phyloP scores from a whole-genome alignment of 2,329 filamentous ascomycete species.

The Purpureocillium lavendulum region DNA sequence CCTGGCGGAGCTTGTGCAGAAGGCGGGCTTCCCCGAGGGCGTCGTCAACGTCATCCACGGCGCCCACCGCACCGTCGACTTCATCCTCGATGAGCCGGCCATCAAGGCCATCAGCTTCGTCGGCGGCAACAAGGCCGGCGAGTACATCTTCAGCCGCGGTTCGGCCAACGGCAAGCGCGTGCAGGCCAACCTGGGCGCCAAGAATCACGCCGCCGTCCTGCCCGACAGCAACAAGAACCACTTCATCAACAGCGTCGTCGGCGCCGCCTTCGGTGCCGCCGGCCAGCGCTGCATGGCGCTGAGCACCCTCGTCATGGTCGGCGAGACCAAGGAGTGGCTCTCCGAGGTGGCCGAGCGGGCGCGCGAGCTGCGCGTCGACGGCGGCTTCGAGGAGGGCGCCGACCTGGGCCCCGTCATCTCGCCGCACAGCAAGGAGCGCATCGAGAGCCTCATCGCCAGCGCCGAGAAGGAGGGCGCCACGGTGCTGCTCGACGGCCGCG shows the following conservation, averaged over 20 bases:
- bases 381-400: conserved; percentile 71
- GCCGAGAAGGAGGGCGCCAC: conserved; percentile 76
- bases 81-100: conserved; percentile 74
- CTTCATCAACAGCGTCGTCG: conserved; percentile 74
- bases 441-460: conserved; percentile 65
- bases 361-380: conserved; percentile 64
- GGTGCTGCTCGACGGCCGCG: conserved; percentile 73
- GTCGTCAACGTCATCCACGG: conserved; percentile 81
- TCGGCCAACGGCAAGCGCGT: conserved; percentile 83
- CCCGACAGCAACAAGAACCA: conserved; percentile 89
- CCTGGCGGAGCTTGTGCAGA: conserved; percentile 67
- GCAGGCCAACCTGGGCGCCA: conserved; percentile 79
- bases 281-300: conserved; percentile 84
- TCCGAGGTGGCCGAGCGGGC: conserved; percentile 69
- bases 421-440: conserved; percentile 68
- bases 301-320: conserved; percentile 74
- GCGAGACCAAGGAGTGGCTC: conserved; percentile 78
- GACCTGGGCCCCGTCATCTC: conserved; percentile 79
- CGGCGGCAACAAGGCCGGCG: conserved; percentile 78
- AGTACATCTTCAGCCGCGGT: conserved; percentile 74
- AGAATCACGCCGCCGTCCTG: conserved; percentile 80
- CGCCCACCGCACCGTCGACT: conserved; percentile 72
- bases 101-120: conserved; percentile 87
- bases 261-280: conserved; percentile 76
- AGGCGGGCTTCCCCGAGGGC: conserved; percentile 74